Conservation (phyloP, 805 yeast genomes). For the Priceomyces haplophilus region DNA sequence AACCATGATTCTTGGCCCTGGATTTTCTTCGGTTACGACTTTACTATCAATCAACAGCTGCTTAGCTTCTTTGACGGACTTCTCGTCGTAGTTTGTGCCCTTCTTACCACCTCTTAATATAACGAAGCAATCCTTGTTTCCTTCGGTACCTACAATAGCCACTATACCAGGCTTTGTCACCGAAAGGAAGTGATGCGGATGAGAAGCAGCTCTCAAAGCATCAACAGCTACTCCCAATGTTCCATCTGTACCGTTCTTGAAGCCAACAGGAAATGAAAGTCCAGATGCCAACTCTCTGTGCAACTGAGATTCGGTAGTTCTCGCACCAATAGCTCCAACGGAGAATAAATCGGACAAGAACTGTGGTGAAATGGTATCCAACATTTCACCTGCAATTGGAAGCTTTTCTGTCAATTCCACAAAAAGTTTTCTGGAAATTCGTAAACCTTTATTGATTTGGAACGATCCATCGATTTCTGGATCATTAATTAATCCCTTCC, state of each 20-base stretch:
- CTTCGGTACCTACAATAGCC: conserved; percentile 94
- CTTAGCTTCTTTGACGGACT: conserved; percentile 65
- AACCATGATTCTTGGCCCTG: conserved; percentile 74
- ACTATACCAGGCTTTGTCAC: conserved; percentile 96
- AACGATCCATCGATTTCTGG: conserved; percentile 93
- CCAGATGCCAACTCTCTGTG: conserved; percentile 98
- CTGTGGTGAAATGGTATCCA: conserved; percentile 97
- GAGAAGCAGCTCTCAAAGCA: conserved; percentile 88
- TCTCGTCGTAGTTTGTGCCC: conserved; percentile 86
- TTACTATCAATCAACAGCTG: conserved; percentile 52
- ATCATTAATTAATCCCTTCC: conserved; percentile 98
- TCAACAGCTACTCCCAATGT: conserved; percentile 90
- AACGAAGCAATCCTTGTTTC: conserved; percentile 85
- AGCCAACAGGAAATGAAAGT: conserved; percentile 95
- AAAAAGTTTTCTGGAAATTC: conserved; percentile 84
- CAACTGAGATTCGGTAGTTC: conserved; percentile 97
- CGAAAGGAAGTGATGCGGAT: conserved; percentile 90
- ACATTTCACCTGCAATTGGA: conserved; percentile 97
- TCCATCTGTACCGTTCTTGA: conserved; percentile 98
- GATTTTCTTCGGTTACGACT: conserved; percentile 45
- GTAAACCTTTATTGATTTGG: conserved; percentile 91
- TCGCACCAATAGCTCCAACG: conserved; percentile 97
- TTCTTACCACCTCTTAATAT: conserved; percentile 94
- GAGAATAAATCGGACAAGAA: conserved; percentile 90
- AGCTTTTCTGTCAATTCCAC: conserved; percentile 75